These are phyloP conservation scores for Onygenales sp. DNA, from an alignment of 2,329 filamentous ascomycete genomes.

Conservation along the genomic window DNA sequence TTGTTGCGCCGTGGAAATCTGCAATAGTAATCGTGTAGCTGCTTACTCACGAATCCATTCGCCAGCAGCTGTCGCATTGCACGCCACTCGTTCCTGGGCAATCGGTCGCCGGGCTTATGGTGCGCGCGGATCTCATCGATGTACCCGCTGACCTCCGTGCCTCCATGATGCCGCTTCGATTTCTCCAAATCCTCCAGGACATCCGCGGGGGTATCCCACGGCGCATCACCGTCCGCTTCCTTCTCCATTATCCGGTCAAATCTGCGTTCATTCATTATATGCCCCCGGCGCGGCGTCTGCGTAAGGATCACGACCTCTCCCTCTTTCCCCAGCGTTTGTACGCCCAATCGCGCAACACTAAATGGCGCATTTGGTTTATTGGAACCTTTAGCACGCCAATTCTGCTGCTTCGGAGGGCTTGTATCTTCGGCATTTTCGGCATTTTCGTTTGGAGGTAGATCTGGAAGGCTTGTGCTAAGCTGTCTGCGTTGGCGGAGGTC, in stretches of 20 bases:
- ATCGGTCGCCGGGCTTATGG: conserved; percentile 16
- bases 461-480: neutral
- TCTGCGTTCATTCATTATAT: neutral
- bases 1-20: conserved; percentile 3
- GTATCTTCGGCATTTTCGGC: neutral
- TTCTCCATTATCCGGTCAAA: conserved; percentile 1
- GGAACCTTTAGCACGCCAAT: no score
- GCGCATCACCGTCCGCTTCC: neutral
- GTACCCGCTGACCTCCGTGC: conserved; percentile 13
- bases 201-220: conserved; percentile 7
- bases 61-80: conserved; percentile 20
- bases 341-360: conserved; percentile 1
- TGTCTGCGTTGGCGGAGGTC: neutral
- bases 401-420: no score
- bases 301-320: conserved; percentile 3
- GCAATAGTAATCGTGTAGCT: conserved; percentile 23
- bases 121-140: conserved; percentile 20
- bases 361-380: no score
- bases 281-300: neutral
- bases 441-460: neutral
- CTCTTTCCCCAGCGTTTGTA: neutral
- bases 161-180: conserved; percentile 1
- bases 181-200: conserved; percentile 10
- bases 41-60: conserved; percentile 25
- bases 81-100: conserved; percentile 21